Evolutionary conservation across 2,329 filamentous ascomycete species (phyloP).

Genomic region (Neocatenulostroma microsporum): DNA sequence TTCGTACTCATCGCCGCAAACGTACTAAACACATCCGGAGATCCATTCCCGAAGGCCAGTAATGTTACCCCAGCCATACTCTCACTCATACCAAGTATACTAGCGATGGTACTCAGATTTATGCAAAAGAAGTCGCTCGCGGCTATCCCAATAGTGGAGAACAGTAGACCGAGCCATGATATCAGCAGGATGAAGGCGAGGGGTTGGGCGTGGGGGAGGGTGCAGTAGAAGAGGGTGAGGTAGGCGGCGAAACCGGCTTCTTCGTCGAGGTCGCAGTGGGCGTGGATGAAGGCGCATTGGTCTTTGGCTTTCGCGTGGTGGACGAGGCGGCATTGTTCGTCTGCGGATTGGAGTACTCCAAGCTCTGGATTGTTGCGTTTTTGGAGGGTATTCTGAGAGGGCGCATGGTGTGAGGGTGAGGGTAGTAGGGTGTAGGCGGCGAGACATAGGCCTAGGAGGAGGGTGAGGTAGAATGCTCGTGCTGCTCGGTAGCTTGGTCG

Average conservation of each 20-base stretch:
- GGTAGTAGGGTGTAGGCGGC: constrained; percentile 17
- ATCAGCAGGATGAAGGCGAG: constrained; percentile 73
- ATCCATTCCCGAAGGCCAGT: constrained; percentile 93
- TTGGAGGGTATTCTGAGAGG: constrained; percentile 7
- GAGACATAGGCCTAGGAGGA: constrained; percentile 29
- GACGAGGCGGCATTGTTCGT: constrained; percentile 66
- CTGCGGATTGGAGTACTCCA: constrained; percentile 19
- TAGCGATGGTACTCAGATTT: constrained; percentile 88
- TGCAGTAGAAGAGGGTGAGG: constrained; percentile 84
- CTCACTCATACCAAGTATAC: constrained; percentile 84
- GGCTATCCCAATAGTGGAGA: constrained; percentile 94
- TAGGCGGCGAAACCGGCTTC: constrained; percentile 87
- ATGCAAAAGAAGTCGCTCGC: constrained; percentile 98
- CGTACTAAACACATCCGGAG: constrained; percentile 95
- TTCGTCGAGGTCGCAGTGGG: constrained; percentile 81
- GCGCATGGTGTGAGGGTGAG: constrained; percentile 1
- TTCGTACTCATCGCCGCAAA: constrained; percentile 97
- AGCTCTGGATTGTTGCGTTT: neutral
- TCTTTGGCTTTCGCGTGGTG: constrained; percentile 57
- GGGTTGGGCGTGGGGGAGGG: constrained; percentile 57
- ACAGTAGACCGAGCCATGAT: constrained; percentile 78
- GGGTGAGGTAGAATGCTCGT: constrained; percentile 40
- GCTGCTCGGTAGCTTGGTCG: constrained; percentile 32
- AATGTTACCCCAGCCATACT: constrained; percentile 95
- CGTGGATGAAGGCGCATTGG: constrained; percentile 77